A percentile compares a stretch with the other conserved stretches of the same genome.
These are phyloP conservation scores for Blastobotrys ciferrii DNA, from an alignment of 1,139 yeast genomes.

Conservation along the genomic window DNA sequence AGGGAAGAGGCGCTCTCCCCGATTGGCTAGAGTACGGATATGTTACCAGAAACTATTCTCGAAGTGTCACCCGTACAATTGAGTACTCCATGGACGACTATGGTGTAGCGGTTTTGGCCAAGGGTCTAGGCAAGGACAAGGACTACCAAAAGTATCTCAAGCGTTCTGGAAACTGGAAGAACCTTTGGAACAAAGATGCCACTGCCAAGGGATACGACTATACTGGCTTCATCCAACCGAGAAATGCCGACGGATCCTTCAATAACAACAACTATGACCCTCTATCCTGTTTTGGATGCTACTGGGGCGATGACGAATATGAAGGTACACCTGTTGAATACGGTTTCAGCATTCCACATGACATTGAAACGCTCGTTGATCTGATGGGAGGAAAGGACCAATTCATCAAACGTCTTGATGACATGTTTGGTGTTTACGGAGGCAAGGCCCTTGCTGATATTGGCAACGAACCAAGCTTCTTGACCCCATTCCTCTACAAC, in stretches of 20 bases:
- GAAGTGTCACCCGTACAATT: constrained; percentile 32
- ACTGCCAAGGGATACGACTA: constrained; percentile 27
- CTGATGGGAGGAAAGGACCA: constrained; percentile 36
- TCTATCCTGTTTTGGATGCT: neutral
- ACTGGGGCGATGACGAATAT: neutral
- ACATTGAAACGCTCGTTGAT: constrained; percentile 33
- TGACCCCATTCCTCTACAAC: neutral
- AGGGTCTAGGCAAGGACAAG: constrained; percentile 32
- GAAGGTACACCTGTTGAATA: constrained; percentile 5
- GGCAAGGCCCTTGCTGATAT: constrained; percentile 31
- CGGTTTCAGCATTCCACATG: constrained; percentile 38
- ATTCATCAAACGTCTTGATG: constrained; percentile 38
- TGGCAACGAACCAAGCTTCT: constrained; percentile 31
- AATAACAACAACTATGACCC: constrained; percentile 17
- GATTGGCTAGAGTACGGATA: constrained; percentile 6
- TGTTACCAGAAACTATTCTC: constrained; percentile 37
- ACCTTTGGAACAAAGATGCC: constrained; percentile 40
- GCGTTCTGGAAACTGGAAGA: constrained; percentile 42
- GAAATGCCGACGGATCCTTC: constrained; percentile 36
- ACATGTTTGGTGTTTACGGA: neutral
- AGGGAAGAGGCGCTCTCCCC: constrained; percentile 5
- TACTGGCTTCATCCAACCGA: constrained; percentile 41
- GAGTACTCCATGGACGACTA: constrained; percentile 43
- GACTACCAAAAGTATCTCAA: constrained; percentile 37
- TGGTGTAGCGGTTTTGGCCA: constrained; percentile 40